These are phyloP conservation scores for Chlorella sp. DNA, from an alignment of 139 green algal species.

Conservation along the genomic window DNA sequence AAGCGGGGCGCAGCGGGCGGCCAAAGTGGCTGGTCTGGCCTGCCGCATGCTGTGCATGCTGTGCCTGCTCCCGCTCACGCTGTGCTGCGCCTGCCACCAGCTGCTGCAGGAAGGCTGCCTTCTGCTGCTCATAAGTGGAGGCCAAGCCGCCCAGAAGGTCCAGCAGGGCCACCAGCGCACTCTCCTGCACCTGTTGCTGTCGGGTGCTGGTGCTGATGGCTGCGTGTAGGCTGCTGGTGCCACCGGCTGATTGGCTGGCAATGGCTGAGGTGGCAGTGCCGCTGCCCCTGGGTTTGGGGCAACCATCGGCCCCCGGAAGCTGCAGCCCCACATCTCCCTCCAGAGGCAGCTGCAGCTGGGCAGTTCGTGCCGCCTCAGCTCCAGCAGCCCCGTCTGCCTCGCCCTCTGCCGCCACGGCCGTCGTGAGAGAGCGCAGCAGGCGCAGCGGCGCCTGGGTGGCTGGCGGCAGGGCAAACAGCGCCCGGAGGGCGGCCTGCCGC, in stretches of 20 bases:
- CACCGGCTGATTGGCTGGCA: no score
- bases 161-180: neutral
- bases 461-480: neutral
- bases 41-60: neutral
- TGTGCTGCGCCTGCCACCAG: neutral
- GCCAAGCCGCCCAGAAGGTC: slow-evolving; percentile 36
- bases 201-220: neutral
- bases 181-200: neutral
- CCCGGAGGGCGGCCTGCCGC: neutral
- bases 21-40: neutral
- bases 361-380: neutral
- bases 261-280: no score
- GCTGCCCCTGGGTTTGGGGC: no score
- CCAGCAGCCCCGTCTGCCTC: neutral
- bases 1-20: slow-evolving; percentile 1
- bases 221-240: neutral
- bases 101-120: slow-evolving; percentile 16
- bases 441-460: neutral
- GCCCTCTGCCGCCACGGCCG: neutral
- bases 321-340: neutral
- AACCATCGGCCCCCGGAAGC: no score
- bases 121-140: slow-evolving; percentile 23
- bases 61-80: neutral
- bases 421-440: neutral
- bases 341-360: neutral